Conservation (phyloP, 1,284 basidiomycete species). For the Pseudozyma flocculosa region DNA sequence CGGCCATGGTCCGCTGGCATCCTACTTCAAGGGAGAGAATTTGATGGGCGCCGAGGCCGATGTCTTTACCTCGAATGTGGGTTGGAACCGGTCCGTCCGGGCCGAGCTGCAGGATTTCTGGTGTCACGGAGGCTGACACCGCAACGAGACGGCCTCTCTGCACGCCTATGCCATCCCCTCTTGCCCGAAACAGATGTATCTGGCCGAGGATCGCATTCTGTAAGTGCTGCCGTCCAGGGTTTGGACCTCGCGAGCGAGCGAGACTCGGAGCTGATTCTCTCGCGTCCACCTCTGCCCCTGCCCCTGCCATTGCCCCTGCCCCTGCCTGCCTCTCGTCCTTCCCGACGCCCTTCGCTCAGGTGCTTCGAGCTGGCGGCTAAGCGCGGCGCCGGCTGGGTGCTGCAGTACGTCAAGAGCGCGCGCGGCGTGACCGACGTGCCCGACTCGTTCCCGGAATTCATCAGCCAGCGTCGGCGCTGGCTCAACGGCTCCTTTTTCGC, state of each 20-base stretch:
- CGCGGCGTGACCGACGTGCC: slow-evolving; percentile 94
- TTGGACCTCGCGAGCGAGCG: no score
- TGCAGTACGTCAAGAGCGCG: slow-evolving; percentile 94
- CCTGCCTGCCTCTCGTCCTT: slow-evolving; percentile 58
- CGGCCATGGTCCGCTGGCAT: slow-evolving; percentile 83
- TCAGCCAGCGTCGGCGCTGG: slow-evolving; percentile 87
- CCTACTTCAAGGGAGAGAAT: slow-evolving; percentile 96
- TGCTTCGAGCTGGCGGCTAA: slow-evolving; percentile 97
- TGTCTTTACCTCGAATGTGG: slow-evolving; percentile 77
- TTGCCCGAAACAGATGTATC: slow-evolving; percentile 47
- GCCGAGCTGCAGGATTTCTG: no score
- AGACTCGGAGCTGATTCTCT: no score
- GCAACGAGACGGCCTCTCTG: no score
- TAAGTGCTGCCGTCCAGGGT: no score
- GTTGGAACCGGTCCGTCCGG: no score
- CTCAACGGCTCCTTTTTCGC: slow-evolving; percentile 89
- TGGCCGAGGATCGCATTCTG: slow-evolving; percentile 70
- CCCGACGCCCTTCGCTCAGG: no score
- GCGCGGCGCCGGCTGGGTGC: slow-evolving; percentile 81
- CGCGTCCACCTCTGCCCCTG: no score
- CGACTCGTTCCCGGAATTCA: slow-evolving; percentile 89
- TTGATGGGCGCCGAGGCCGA: slow-evolving; percentile 86
- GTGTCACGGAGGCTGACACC: no score
- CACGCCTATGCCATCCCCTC: no score
- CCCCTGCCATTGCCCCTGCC: no score